Evolutionary conservation across 192 early-diverging fungal species (phyloP).

Genomic region (Backusella macrospora): DNA sequence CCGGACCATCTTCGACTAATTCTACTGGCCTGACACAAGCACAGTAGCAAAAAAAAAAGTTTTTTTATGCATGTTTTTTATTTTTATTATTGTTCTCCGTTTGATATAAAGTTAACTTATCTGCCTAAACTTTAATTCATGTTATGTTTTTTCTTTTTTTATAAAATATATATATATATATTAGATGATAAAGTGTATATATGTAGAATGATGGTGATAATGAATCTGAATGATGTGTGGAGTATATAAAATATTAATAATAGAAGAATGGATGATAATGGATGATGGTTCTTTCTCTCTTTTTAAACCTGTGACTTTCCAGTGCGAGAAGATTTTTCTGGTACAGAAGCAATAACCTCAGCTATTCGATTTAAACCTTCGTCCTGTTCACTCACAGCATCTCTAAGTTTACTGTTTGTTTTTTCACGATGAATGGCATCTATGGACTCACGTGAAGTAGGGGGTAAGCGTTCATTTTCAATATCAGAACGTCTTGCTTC

Average conservation of each 20-base stretch:
- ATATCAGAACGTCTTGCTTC: conserved; percentile 87
- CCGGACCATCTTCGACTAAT: no score
- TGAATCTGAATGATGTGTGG: no score
- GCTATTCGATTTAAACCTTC: conserved; percentile 25
- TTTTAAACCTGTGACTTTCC: background rate
- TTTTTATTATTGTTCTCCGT: no score
- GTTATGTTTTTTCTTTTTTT: no score
- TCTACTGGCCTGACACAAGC: no score
- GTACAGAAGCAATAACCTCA: conserved; percentile 24
- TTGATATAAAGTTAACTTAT: no score
- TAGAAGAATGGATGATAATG: background rate
- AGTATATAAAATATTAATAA: background rate
- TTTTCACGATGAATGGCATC: conserved; percentile 30
- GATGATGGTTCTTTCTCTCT: background rate
- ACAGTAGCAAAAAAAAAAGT: no score
- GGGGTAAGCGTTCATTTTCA: conserved; percentile 93
- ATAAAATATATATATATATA: no score
- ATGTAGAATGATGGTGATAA: no score
- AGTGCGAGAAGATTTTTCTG: background rate
- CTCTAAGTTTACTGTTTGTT: conserved; percentile 19
- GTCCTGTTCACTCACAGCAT: conserved; percentile 32
- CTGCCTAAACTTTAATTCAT: no score
- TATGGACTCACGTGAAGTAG: conserved; percentile 55
- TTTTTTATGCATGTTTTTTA: no score
- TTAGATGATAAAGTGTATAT: no score